Evolutionary conservation across 768 basidiomycete species (phyloP), one percentile per base, ranked within the genome.

Genomic region (Pisolithus sp.): DNA sequence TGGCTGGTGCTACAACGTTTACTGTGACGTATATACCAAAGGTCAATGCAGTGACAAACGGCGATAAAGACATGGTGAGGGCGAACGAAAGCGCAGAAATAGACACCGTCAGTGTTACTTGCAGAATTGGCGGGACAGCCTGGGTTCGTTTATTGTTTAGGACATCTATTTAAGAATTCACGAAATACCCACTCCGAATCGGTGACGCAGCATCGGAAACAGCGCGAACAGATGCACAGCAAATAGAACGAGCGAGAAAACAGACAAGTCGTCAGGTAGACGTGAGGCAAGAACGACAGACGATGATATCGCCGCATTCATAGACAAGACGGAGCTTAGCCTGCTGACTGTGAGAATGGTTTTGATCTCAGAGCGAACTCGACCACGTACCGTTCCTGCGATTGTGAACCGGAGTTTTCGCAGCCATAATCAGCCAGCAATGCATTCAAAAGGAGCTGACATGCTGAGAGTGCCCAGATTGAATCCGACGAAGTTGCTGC

Each of bases 401-500:
- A 63, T 52, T 71, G 72, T 52, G 71, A 73, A 50, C 70, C 65
- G 40, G 68, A 64, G 51, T 72, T 68, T 49, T 71, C 69, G 53
- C 76, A 73, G 54, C 81, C 79, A 65, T 92, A 95, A 68, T 96
- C 92, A 13, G 88, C 88, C 45, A 97, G 72, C 52, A 94, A 71
- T 18, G 83, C 76, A 64, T 94, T 92, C 37, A 96, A 72, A 48
- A 81, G 73, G 67, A 97, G 90, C 41, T 98, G 79, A 48, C 77
- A 75, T 4, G 89, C 89, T n/a, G 92, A 82, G 47, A 97, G 71
- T 6, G 95, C 93, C 93, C 93, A 97, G 57, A 98, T 94, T 26
- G 93, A 93, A 67, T 99, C 96, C 12, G 89, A 89, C 37, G 95
- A 96, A 4, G 94, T 97, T 23, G 94, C 91, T 37, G 90, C 88